Percentiles rank a stretch among this genome's conserved stretches.
Conservation (phyloP, 805 yeast species). For the Kodamaea jinghongensis region DNA sequence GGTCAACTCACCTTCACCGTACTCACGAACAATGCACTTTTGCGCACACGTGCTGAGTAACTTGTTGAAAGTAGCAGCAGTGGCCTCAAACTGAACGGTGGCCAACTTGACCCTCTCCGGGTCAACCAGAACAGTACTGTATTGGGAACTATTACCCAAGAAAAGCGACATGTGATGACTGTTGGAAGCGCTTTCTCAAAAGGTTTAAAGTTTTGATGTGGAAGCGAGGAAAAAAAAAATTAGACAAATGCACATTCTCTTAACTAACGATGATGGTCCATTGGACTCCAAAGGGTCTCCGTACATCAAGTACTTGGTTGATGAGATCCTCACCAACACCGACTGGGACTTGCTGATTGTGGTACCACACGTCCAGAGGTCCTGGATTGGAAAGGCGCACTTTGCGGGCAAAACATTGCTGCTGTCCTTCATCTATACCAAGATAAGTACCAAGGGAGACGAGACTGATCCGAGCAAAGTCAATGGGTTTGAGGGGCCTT, state of each 20-base stretch:
- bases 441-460: conserved; percentile 32
- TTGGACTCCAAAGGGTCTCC: conserved; percentile 78
- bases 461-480: conserved; percentile 23
- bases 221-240: not conserved
- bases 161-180: conserved; percentile 60
- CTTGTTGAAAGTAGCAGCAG: conserved; percentile 38
- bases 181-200: not conserved
- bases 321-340: conserved; percentile 59
- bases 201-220: not conserved
- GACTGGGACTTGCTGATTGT: conserved; percentile 85
- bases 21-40: conserved; percentile 85
- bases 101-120: conserved; percentile 63
- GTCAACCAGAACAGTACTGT: conserved; percentile 48
- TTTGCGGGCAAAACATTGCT: conserved; percentile 70
- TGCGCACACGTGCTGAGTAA: conserved; percentile 60
- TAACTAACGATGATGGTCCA: conserved; percentile 97
- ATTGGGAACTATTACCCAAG: conserved; percentile 46
- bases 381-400: conserved; percentile 98
- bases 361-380: conserved; percentile 80
- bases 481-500: conserved; percentile 67
- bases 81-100: conserved; percentile 64
- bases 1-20: conserved; percentile 78
- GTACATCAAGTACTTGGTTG: conserved; percentile 76
- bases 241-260: conserved; percentile 46
- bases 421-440: conserved; percentile 62